Base-by-base conservation (phyloP, 768 basidiomycete species). In the Cubamyces lactineus region DNA sequence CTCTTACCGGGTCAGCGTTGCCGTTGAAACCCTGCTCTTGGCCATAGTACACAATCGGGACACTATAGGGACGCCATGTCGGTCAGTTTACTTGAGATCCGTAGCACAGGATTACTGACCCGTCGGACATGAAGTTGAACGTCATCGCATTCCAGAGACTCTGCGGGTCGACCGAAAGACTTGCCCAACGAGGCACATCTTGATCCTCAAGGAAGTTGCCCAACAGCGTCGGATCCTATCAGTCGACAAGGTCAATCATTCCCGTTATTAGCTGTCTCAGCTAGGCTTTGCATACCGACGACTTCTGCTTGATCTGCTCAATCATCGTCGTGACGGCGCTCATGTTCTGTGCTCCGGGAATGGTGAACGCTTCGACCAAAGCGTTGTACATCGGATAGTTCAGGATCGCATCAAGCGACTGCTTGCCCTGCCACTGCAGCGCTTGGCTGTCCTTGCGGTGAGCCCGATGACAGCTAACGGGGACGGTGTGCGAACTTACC, bases 181-280 rank as follows among this genome's bases (percentile, higher is more conserved):
- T 89, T 50, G 83, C 80, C 88, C 89, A 92, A 53, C 91, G 84
- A 8, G 88, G 84, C 12, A 89, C 59, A 70, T 92, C 89, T 64
- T 91, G 89, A 71, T 92, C 91, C 74, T 91, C 90, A 38, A 92
- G 72, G 75, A 92, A 92, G 67, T 89, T 91, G 1, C 91, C 91
- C 2, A 92, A 81, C 15, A 76, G 58, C 21, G 72, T 71, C 11
- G 73, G 58, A 59, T 80, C 77, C 72, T 76, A 50, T 23, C 15
- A 19, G 16, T 23, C 47, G 21, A 13, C 21, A 42, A 12, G 17
- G 13, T n/a, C 8, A 24, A 26, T 47, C 13, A 30, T 4, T n/a
- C 30, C 57, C 45, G 15, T 5, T 26, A 11, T 11, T 34, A 9
- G 34, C 34, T 34, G 34, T 34, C 9, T 60, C 19, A 63, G 48